Evolutionary conservation across 306 rosid species (phyloP).

Genomic region (Malus domestica): ASM211411v1 NC_041793.1:27240001-27240500

Average conservation of each 20-base stretch:
- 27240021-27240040: not conserved
- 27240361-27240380: slow-evolving; percentile 10
- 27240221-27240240: accelerated
- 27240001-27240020: not conserved
- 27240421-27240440: not conserved
- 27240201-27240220: too few species aligned
- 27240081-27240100: not conserved
- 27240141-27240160: not conserved
- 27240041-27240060: not conserved
- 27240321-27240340: too few species aligned
- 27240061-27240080: not conserved
- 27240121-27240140: not conserved
- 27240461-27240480: not conserved
- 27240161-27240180: too few species aligned
- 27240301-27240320: too few species aligned
- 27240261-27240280: too few species aligned
- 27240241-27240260: too few species aligned
- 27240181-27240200: too few species aligned
- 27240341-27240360: not conserved
- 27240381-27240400: slow-evolving; percentile 20
- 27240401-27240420: slow-evolving; percentile 16
- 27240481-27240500: not conserved
- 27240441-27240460: not conserved
- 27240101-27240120: not conserved
- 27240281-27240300: too few species aligned